Percentiles rank a stretch among this genome's conserved stretches.
Conservation (phyloP, 768 basidiomycete genomes). For the Amylocystis lapponica region DNA sequence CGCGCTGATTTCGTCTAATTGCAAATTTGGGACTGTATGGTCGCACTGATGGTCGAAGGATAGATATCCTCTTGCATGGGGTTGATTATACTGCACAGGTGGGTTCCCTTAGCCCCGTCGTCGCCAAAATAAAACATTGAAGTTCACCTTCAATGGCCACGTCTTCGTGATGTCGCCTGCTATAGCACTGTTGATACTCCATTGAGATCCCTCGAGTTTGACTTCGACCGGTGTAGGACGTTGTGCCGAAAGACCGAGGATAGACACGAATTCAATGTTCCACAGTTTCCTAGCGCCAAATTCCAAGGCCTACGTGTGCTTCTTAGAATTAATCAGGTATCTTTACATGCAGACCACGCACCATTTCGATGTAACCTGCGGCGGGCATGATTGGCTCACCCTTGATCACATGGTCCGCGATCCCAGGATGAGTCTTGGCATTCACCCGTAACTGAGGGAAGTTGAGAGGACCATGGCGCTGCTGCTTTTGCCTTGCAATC, state of each 20-base stretch:
- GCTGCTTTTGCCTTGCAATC: constrained; percentile 16
- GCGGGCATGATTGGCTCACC: constrained; percentile 43
- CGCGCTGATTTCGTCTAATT: not conserved
- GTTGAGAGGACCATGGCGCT: constrained; percentile 33
- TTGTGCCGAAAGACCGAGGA: constrained; percentile 21
- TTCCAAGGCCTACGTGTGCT: constrained; percentile 27
- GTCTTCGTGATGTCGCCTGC: constrained; percentile 3
- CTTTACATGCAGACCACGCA: constrained; percentile 7
- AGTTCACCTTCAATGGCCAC: constrained; percentile 6
- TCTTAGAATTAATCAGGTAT: constrained; percentile 8
- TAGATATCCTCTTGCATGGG: constrained; percentile 7
- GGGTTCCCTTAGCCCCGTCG: too few species aligned
- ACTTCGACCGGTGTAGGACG: constrained; percentile 16
- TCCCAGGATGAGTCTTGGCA: constrained; percentile 30
- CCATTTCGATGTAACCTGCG: constrained; percentile 38
- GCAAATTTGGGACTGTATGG: too few species aligned
- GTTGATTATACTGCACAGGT: constrained; percentile 6
- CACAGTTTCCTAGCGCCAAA: constrained; percentile 24
- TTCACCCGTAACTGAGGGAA: constrained; percentile 31
- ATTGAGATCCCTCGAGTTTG: constrained; percentile 15
- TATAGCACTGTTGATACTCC: constrained; percentile 23
- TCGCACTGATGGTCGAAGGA: too few species aligned
- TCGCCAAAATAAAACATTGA: too few species aligned
- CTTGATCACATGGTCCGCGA: constrained; percentile 40
- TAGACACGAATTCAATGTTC: constrained; percentile 22